Evolutionary conservation across 345 rosid genomes (phyloP).

Genomic region (Jatropha curcas): DNA sequence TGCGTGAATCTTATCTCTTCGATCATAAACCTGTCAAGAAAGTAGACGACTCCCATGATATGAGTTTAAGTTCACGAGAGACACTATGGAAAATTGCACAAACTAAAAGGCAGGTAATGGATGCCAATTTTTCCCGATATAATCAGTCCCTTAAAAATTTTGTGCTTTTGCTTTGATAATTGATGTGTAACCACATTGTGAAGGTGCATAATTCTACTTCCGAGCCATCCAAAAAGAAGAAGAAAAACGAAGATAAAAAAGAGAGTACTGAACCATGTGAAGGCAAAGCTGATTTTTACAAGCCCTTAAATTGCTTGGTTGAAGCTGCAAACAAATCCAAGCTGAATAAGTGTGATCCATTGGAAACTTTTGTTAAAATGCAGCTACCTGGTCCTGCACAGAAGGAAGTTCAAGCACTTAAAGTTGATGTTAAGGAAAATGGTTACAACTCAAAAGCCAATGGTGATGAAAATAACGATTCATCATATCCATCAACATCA

Average conservation of each 20-base stretch:
- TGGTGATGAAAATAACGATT: constrained; percentile 25
- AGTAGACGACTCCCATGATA: constrained; percentile 16
- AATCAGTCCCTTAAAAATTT: background rate
- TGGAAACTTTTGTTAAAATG: constrained; percentile 11
- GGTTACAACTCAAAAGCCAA: constrained; percentile 20
- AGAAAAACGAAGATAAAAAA: constrained; percentile 11
- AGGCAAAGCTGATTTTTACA: constrained; percentile 31
- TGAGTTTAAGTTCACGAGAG: constrained; percentile 23
- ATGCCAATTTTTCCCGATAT: background rate
- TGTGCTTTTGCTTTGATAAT: background rate
- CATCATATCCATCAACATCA: constrained; percentile 20
- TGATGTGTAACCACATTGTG: background rate
- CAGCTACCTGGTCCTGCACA: constrained; percentile 11
- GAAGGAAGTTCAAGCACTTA: constrained; percentile 19
- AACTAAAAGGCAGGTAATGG: constrained; percentile 36
- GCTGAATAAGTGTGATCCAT: constrained; percentile 23
- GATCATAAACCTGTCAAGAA: constrained; percentile 20
- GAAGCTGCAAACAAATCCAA: constrained; percentile 30
- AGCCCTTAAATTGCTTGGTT: constrained; percentile 30
- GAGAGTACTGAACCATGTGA: constrained; percentile 19
- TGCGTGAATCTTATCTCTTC: constrained; percentile 9
- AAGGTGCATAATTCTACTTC: constrained; percentile 24
- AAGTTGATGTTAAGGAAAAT: constrained; percentile 20
- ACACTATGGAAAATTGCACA: constrained; percentile 22
- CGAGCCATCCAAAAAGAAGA: constrained; percentile 26